Percentiles rank a stretch among this genome's conserved stretches.
Evolutionary conservation across 2,329 filamentous ascomycete genomes (phyloP).

Genomic region (Pseudocercospora vitis): DNA sequence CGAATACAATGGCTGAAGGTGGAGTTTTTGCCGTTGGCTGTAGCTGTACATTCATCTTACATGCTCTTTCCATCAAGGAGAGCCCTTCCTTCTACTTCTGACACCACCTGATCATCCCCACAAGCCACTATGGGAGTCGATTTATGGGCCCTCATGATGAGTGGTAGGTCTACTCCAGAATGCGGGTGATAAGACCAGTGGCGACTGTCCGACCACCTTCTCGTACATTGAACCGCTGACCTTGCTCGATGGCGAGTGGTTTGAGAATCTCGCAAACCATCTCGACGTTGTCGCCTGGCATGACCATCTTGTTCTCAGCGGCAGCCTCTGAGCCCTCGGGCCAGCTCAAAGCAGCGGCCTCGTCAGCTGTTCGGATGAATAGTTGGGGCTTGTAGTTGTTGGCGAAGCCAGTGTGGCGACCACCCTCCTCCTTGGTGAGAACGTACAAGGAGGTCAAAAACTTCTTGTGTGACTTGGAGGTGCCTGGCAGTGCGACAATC

Average conservation of each 20-base stretch:
- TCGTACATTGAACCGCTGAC: slow-evolving; percentile 96
- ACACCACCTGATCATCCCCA: not conserved
- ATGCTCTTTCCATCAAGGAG: not conserved
- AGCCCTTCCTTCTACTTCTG: not conserved
- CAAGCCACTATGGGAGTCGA: not conserved
- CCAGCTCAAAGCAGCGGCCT: slow-evolving; percentile 76
- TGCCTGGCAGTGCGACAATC: slow-evolving; percentile 83
- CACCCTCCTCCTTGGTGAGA: slow-evolving; percentile 95
- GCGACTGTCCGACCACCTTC: slow-evolving; percentile 74
- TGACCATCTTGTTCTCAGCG: slow-evolving; percentile 71
- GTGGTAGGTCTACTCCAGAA: slow-evolving; percentile 37
- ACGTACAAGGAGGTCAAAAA: slow-evolving; percentile 97
- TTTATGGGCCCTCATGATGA: not conserved
- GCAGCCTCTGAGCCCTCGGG: slow-evolving; percentile 77
- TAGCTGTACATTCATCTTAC: slow-evolving; percentile 23
- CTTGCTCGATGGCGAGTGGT: slow-evolving; percentile 83
- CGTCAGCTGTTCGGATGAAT: slow-evolving; percentile 86
- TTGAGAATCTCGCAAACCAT: slow-evolving; percentile 86
- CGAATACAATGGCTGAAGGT: slow-evolving; percentile 10
- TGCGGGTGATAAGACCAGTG: slow-evolving; percentile 42
- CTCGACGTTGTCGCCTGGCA: slow-evolving; percentile 98
- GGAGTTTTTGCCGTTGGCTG: slow-evolving; percentile 6
- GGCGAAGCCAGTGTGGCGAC: slow-evolving; percentile 91
- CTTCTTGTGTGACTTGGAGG: slow-evolving; percentile 81
- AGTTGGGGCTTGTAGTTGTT: slow-evolving; percentile 97